These are phyloP conservation scores for Aspergillus aculeatinus DNA, from an alignment of 2,329 filamentous ascomycete genomes.

Conservation along the genomic window DNA sequence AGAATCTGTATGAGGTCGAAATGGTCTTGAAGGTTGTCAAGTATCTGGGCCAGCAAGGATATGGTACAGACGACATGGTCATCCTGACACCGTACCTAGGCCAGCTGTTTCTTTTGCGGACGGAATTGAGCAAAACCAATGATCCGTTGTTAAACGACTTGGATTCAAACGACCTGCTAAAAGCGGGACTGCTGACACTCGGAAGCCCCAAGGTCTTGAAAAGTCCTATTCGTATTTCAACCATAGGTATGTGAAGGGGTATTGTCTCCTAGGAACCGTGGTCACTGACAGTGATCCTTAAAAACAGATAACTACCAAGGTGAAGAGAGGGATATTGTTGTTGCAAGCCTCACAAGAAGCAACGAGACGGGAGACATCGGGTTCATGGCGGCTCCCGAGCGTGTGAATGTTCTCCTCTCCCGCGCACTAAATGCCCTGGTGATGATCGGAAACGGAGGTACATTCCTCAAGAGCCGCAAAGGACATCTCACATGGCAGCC, in stretches of 20 bases:
- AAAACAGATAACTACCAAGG: conserved; percentile 75
- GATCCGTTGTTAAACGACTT: conserved; percentile 69
- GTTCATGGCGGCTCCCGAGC: conserved; percentile 65
- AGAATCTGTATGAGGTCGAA: conserved; percentile 64
- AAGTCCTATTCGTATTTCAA: conserved; percentile 61
- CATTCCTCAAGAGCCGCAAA: conserved; percentile 61
- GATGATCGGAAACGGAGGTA: conserved; percentile 68
- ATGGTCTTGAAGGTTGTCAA: conserved; percentile 65
- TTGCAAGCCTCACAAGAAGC: conserved; percentile 66
- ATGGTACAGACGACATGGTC: conserved; percentile 63
- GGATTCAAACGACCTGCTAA: conserved; percentile 62
- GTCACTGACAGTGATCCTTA: no score
- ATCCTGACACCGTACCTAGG: conserved; percentile 72
- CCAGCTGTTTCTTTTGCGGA: conserved; percentile 60
- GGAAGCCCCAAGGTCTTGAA: conserved; percentile 55
- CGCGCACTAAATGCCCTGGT: conserved; percentile 65
- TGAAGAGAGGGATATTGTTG: conserved; percentile 73
- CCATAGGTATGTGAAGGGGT: conserved; percentile 64
- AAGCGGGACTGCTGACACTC: conserved; percentile 59
- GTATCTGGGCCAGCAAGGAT: conserved; percentile 71
- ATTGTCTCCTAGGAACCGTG: no score
- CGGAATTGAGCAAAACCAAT: conserved; percentile 56
- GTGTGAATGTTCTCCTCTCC: conserved; percentile 69
- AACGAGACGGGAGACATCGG: conserved; percentile 66
- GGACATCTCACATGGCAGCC: conserved; percentile 58